Base-by-base conservation (phyloP, 495 filamentous ascomycete genomes). In the Annulohypoxylon moriforme region DNA sequence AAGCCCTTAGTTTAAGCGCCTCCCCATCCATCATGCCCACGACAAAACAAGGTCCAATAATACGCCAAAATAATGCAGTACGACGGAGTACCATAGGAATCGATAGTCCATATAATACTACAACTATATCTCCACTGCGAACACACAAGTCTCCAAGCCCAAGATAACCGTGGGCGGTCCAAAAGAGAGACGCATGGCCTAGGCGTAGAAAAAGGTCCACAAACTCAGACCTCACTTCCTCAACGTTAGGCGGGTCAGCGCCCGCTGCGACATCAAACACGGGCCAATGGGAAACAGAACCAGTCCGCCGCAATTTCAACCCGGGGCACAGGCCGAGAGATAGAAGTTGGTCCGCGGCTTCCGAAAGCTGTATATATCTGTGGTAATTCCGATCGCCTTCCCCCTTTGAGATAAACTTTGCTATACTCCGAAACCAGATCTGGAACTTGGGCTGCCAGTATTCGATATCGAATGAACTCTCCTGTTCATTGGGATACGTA, bases 21-120 rank as follows among this genome's bases (percentile, higher is more conserved):
- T 44, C 40, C 40, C 40, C 40, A 44, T 44, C 40, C 40, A 44
- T 44, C 40, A 44, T 44, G 3, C 40, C 40, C n/a, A 44, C 40
- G 16, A 44, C n/a, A 13, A 44, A 44, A 44, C 40, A 44, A 18
- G 40, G 40, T 5, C 40, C 40, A 44, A 44, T 20, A 20, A 44
- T 44, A 20, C 40, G 40, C 40, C 40, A 44, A 20, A 44, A 44
- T 8, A 44, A 20, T 44, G 40, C 40, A 44, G 40, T 20, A 13
- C 40, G 40, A 3, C 40, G 40, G 6, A 44, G 40, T 18, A 44
- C 40, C n/a, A 44, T 20, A 18, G 40, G 40, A 3, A 44, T 44
- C 16, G 40, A 44, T 44, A 44, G 13, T 7, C 40, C 40, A 44
- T 44, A 44, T 6, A 44, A 4, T 18, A 44, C 40, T 1, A 44